These are phyloP conservation scores for Venturia pyrina DNA, from an alignment of 2,329 filamentous ascomycete genomes.

Conservation along the genomic window DNA sequence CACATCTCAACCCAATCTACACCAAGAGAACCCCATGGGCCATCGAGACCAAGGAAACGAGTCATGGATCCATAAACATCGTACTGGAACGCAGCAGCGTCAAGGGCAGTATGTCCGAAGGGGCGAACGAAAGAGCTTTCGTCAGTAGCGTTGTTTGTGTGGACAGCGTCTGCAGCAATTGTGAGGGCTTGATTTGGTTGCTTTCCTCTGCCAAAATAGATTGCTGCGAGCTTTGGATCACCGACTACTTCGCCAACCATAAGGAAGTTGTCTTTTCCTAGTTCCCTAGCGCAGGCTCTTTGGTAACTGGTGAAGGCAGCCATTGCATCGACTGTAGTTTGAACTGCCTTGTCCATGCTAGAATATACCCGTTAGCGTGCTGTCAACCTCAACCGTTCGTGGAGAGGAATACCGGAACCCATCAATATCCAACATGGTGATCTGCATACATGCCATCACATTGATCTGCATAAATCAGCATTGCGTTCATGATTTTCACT, in stretches of 20 bases:
- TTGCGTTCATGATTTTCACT: conserved; percentile 40
- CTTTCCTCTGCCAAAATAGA: conserved; percentile 51
- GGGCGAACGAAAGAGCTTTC: conserved; percentile 31
- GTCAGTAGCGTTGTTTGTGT: conserved; percentile 38
- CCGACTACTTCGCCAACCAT: conserved; percentile 52
- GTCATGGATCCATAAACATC: conserved; percentile 49
- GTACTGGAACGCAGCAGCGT: conserved; percentile 52
- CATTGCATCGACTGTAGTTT: conserved; percentile 50
- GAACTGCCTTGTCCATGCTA: conserved; percentile 51
- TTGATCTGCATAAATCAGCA: background rate
- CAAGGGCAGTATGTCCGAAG: conserved; percentile 41
- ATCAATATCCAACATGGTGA: conserved; percentile 38
- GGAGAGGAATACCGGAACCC: background rate
- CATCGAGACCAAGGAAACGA: conserved; percentile 49
- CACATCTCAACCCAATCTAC: conserved; percentile 43
- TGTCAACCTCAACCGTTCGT: background rate
- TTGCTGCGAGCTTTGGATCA: conserved; percentile 48
- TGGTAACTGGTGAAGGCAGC: conserved; percentile 20
- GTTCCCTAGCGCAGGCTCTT: conserved; percentile 27
- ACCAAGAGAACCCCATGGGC: conserved; percentile 41
- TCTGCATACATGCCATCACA: background rate
- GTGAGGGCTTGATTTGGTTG: conserved; percentile 37
- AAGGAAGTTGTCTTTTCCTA: conserved; percentile 53
- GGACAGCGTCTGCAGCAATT: conserved; percentile 30
- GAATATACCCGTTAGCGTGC: background rate